Evolutionary conservation across 2,329 filamentous ascomycete genomes (phyloP).

Genomic region (Penicillium crustosum): DNA sequence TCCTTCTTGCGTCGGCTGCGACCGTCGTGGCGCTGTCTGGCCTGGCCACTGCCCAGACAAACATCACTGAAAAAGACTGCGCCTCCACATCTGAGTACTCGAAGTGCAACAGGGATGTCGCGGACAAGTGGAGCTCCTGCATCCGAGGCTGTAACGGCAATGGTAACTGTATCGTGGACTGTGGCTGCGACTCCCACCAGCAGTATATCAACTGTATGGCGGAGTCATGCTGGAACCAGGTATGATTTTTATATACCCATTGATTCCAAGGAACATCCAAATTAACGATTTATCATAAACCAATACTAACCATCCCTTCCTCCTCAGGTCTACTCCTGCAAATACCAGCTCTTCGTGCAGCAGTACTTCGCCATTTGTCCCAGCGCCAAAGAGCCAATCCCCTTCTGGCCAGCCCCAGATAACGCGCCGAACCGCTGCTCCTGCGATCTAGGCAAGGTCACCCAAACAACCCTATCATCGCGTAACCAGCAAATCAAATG

Average conservation of each 20-base stretch:
- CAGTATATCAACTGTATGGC: conserved; percentile 41
- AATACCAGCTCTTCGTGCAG: conserved; percentile 41
- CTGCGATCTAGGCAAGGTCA: conserved; percentile 38
- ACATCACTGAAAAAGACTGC: conserved; percentile 25
- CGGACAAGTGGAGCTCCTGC: conserved; percentile 22
- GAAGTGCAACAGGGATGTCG: conserved; percentile 25
- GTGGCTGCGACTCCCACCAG: conserved; percentile 26
- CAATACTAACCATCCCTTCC: background rate
- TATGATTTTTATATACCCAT: conserved; percentile 8
- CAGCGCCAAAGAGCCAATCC: conserved; percentile 32
- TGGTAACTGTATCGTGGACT: conserved; percentile 23
- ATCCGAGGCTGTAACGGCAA: conserved; percentile 21
- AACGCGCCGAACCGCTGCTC: conserved; percentile 39
- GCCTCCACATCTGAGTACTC: conserved; percentile 19
- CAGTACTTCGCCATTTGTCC: conserved; percentile 37
- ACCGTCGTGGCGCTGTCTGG: conserved; percentile 12
- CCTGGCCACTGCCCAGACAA: conserved; percentile 23
- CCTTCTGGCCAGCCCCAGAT: conserved; percentile 41
- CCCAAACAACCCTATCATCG: conserved; percentile 18
- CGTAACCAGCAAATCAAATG: conserved; percentile 23
- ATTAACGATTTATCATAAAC: background rate
- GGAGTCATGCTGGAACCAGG: conserved; percentile 41
- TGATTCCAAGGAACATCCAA: background rate
- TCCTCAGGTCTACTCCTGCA: conserved; percentile 39
- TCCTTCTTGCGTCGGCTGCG: conserved; percentile 13